Evolutionary conservation across 2,329 filamentous ascomycete species (phyloP).

Genomic region (Endothia cerciana): DNA sequence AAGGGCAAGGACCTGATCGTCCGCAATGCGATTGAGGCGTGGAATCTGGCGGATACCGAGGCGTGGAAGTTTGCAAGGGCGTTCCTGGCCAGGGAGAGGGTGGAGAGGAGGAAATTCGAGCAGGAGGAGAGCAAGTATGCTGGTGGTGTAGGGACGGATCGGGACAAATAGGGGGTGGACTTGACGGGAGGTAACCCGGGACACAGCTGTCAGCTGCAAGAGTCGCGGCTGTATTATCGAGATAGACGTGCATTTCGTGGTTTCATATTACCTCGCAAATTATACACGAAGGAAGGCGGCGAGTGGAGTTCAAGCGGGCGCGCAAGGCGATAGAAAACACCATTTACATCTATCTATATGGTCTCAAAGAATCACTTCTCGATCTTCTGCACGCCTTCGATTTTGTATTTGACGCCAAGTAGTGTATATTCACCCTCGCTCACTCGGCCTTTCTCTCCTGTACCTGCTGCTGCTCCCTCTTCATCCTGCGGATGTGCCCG

Average conservation of each 20-base stretch:
- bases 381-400: background rate
- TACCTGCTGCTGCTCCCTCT: conserved; percentile 46
- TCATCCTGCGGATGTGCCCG: conserved; percentile 60
- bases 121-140: conserved; percentile 68
- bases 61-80: conserved; percentile 76
- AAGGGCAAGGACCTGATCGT: conserved; percentile 50
- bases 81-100: conserved; percentile 62
- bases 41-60: conserved; percentile 75
- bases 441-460: background rate
- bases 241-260: background rate
- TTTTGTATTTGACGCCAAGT: background rate
- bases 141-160: conserved; percentile 61
- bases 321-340: background rate
- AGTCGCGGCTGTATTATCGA: background rate
- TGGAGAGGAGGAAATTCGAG: conserved; percentile 72
- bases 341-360: background rate
- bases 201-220: conserved; percentile 24
- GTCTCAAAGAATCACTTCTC: background rate
- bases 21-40: conserved; percentile 63
- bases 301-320: conserved; percentile 2
- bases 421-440: background rate
- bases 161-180: conserved; percentile 34
- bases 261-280: background rate
- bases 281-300: background rate
- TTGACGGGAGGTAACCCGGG: background rate